Evolutionary conservation across 179 eudicot species (phyloP).

Genomic region (Carnegiea gigantea): DNA sequence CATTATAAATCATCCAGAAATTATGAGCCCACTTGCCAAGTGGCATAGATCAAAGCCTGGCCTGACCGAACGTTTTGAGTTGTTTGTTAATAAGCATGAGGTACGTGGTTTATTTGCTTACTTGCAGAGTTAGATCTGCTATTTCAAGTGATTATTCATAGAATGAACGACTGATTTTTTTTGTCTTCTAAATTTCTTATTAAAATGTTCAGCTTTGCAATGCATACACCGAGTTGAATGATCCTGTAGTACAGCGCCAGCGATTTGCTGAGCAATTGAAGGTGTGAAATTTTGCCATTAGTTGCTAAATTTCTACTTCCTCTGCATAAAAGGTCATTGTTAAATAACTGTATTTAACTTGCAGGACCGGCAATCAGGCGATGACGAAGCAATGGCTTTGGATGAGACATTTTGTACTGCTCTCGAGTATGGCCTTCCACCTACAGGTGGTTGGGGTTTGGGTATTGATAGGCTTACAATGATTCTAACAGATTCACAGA

Average conservation of each 20-base stretch:
- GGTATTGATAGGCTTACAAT: constrained; percentile 76
- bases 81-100: constrained; percentile 93
- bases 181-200: not conserved
- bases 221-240: constrained; percentile 96
- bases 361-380: constrained; percentile 28
- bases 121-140: not conserved
- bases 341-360: not conserved
- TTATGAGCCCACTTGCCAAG: constrained; percentile 97
- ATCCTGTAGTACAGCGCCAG: constrained; percentile 92
- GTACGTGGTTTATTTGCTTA: constrained; percentile 37
- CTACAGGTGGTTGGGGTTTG: constrained; percentile 87
- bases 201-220: constrained; percentile 65
- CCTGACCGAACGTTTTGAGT: constrained; percentile 87
- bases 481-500: constrained; percentile 79
- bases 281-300: constrained; percentile 40
- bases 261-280: constrained; percentile 92
- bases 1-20: constrained; percentile 95
- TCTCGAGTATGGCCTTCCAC: constrained; percentile 80
- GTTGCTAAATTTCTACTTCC: not conserved
- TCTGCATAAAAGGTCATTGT: not conserved
- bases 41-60: constrained; percentile 96
- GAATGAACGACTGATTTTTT: not conserved
- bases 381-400: constrained; percentile 85
- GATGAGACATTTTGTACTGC: constrained; percentile 79
- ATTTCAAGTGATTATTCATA: not conserved